Percentiles rank a stretch among this genome's conserved stretches.
Evolutionary conservation across 163 green algal genomes (phyloP).

Genomic region (Chlamydomonas reinhardtii): DNA sequence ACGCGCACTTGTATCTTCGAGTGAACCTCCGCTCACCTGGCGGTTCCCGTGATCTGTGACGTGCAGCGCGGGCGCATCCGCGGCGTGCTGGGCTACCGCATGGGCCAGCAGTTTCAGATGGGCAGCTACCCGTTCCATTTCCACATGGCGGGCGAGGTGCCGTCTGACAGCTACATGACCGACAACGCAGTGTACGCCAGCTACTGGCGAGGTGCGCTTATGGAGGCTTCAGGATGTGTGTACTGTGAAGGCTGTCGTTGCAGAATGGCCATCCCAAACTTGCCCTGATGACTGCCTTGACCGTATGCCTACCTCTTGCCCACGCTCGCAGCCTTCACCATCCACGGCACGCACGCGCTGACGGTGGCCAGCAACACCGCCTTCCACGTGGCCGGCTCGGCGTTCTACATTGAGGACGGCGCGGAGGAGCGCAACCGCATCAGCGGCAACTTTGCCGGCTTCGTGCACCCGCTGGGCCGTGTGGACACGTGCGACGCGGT

Average conservation of each 20-base stretch:
- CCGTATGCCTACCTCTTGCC: no score
- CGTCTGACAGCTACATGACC: slow-evolving; percentile 26
- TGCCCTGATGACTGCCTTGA: no score
- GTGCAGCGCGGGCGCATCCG: slow-evolving; percentile 45
- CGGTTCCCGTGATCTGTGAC: not conserved
- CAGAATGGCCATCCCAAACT: no score
- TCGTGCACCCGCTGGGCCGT: not conserved
- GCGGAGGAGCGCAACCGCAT: slow-evolving; percentile 21
- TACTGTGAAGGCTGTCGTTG: no score
- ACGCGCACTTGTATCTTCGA: no score
- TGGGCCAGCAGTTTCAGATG: slow-evolving; percentile 62
- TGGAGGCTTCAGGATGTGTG: no score
- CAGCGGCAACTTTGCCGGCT: not conserved
- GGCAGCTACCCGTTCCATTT: slow-evolving; percentile 75
- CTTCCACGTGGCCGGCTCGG: slow-evolving; percentile 59
- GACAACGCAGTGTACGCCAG: slow-evolving; percentile 63
- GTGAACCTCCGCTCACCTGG: no score
- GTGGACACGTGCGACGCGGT: not conserved
- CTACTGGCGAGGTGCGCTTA: slow-evolving; percentile 36
- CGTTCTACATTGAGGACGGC: slow-evolving; percentile 68
- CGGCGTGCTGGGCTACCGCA: slow-evolving; percentile 59
- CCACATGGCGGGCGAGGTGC: slow-evolving; percentile 58
- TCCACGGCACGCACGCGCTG: slow-evolving; percentile 58
- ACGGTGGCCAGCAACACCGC: slow-evolving; percentile 46
- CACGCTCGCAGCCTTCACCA: slow-evolving; percentile 18